These are phyloP conservation scores for Escovopsis weberi DNA, from an alignment of 2,329 filamentous ascomycete species.

Conservation along the genomic window DNA sequence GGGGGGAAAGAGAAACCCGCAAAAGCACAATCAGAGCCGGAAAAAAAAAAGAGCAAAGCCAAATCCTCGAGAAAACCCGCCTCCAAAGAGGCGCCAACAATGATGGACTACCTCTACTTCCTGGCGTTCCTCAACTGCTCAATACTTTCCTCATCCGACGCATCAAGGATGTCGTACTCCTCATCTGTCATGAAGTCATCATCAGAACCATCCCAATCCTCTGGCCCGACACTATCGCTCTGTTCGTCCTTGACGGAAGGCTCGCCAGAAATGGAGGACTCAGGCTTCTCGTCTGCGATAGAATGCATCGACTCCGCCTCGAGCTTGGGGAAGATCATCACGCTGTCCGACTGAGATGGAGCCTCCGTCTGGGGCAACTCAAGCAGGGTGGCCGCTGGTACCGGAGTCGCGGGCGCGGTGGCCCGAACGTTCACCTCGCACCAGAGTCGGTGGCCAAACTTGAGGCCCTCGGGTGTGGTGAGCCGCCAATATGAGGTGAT, in stretches of 20 bases:
- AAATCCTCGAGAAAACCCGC: too few species aligned
- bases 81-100: too few species aligned
- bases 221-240: constrained; percentile 26
- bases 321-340: constrained; percentile 94
- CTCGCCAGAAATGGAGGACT: constrained; percentile 20
- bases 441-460: constrained; percentile 91
- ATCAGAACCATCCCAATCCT: constrained; percentile 50
- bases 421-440: constrained; percentile 67
- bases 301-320: constrained; percentile 82
- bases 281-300: constrained; percentile 55
- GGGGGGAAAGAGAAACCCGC: too few species aligned
- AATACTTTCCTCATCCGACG: constrained; percentile 74
- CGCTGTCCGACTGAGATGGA: constrained; percentile 31
- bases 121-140: constrained; percentile 27
- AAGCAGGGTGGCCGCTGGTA: constrained; percentile 10
- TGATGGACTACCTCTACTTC: constrained; percentile 17
- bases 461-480: constrained; percentile 61
- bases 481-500: constrained; percentile 94
- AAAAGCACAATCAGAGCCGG: not conserved
- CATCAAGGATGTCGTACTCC: constrained; percentile 94
- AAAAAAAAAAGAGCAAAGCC: not conserved
- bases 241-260: constrained; percentile 1
- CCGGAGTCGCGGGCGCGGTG: constrained; percentile 13
- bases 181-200: constrained; percentile 89
- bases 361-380: constrained; percentile 18